These are phyloP conservation scores for Lolium rigidum DNA, from an alignment of 176 grass and related monocot genomes.

Conservation along the genomic window DNA sequence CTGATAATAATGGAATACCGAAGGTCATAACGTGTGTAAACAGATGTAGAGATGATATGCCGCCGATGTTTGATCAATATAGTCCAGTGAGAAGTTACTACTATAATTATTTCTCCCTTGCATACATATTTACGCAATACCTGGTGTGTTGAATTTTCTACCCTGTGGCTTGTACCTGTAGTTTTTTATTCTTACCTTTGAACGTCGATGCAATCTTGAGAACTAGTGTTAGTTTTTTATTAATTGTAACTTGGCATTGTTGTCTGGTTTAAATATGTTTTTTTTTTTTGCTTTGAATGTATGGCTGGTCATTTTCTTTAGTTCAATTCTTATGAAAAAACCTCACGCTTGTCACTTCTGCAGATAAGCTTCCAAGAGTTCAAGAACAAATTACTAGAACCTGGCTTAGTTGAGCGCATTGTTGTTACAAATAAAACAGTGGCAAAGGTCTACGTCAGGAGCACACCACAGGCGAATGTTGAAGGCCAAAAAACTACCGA, in stretches of 20 bases:
- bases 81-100: not conserved
- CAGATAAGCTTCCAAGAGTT: constrained; percentile 99
- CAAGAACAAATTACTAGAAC: constrained; percentile 95
- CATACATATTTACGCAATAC: constrained; percentile 7
- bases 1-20: not conserved
- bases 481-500: constrained; percentile 54
- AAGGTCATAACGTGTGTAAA: not conserved
- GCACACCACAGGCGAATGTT: constrained; percentile 47
- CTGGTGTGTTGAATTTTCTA: not conserved
- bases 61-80: not conserved
- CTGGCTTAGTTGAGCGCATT: constrained; percentile 91
- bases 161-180: not conserved
- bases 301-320: not conserved
- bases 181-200: not conserved
- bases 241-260: not conserved
- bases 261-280: constrained; percentile 19
- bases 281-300: not conserved
- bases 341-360: constrained; percentile 31
- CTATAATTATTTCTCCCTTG: not conserved
- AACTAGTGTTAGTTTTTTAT: not conserved
- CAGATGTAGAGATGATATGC: not conserved
- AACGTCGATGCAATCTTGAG: not conserved
- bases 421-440: constrained; percentile 96
- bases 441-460: constrained; percentile 92
- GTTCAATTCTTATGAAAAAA: constrained; percentile 24